Evolutionary conservation across 2,329 filamentous ascomycete species (phyloP), one percentile per base, ranked within the genome.

Genomic region (Fusarium nematophilum): DNA sequence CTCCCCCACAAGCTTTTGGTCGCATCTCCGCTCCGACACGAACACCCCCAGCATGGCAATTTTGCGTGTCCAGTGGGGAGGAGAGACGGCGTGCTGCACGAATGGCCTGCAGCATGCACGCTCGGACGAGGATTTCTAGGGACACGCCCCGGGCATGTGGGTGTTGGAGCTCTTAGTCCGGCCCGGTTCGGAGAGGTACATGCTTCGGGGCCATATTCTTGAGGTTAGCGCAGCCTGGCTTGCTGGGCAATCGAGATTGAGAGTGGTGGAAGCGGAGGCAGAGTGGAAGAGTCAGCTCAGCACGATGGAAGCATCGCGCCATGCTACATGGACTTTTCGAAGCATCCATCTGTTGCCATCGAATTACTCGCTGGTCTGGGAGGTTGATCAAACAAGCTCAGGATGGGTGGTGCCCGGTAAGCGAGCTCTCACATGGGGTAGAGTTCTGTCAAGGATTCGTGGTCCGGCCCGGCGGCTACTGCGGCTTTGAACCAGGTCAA

Each of bases 381-480:
- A 40, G 36, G 36, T 40, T 40, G 45, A 40, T 49, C 14, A 38
- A 30, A 31, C 27, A 48, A 44, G 39, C 39, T 48, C 21, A 45
- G 42, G 7, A 6, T 38, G 47, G 7, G 6, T 38, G 47, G 25
- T 46, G 36, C 37, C 15, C 25, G 21, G 25, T 46, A 47, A 55
- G 46, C 38, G 44, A 47, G 45, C 21, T 31, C 33, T 53, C 37
- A 46, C 17, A 36, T 14, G 4, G n/a, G 8, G 34, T 51, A 49
- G 33, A 47, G 56, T 40, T 57, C 34, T 53, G 47, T 39, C 15
- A 56, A 57, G 53, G 58, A 34, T 44, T 46, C 42, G 57, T 67
- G 66, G 66, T 62, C 66, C 67, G 67, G 66, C 53, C 66, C 65
- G 67, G 67, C 67, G 67, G 65, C 66, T 69, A 64, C 68, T 69